Base-by-base conservation (phyloP, 192 early-diverging fungal genomes). In the Cetraspora pellucida region DNA sequence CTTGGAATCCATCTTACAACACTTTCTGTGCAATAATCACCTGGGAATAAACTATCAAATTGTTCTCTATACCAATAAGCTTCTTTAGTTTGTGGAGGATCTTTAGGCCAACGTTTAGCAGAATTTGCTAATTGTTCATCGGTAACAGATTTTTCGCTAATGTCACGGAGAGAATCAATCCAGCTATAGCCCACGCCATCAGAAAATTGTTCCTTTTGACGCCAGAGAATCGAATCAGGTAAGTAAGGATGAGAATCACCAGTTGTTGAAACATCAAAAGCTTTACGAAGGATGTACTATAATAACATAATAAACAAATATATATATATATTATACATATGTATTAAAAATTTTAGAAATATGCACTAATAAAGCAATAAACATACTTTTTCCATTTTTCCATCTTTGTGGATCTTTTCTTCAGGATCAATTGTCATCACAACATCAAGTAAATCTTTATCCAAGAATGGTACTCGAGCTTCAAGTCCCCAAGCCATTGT, bases 401-500 rank as follows among this genome's bases (percentile, higher is more conserved):
- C 89, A 82, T 89, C 85, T 69, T 84, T 83, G 77, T 86, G 91
- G 79, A 93, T 81, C 86, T 99, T 99, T 79, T 92, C 90, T 78
- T 92, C 81, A 28, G 96, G 90, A 37, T 91, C 90, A 31, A 95
- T 86, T 67, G 86, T 89, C 97, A 99, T 99, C 27, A 95, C 91
- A 7, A 95, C 91, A 81, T 97, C 93, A 79, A 99, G 79, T 80
- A 99, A 98, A 37, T 86, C 87, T 85, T 89, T 91, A 88, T 99
- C 97, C 58, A 97, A 85, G 91, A 99, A 99, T 47, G 97, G 97
- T 23, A 99, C 97, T 80, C 97, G 95, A 16, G 95, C 95, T 81
- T 99, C 97, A 54, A 99, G 91, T 79, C 97, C 97, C 97, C 97
- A 99, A 8, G 97, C 97, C 96, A 99, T 98, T 54, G 97, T 99